Evolutionary conservation across 768 basidiomycete genomes (phyloP), one percentile per base, ranked within the genome.

Genomic region (Rhodotorula babjevae): DNA sequence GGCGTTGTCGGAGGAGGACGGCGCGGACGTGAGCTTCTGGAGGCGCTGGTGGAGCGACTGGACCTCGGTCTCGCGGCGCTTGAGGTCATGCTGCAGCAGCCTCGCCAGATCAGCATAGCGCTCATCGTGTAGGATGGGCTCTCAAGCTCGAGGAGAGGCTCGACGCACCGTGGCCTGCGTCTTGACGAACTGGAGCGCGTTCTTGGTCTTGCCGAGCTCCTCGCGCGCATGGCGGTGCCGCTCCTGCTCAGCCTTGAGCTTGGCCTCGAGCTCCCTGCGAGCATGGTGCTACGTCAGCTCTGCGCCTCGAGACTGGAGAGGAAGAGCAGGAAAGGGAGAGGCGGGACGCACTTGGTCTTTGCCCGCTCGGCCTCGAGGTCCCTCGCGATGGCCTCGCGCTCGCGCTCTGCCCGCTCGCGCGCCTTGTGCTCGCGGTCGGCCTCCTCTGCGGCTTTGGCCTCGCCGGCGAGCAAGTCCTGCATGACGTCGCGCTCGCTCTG

Each of bases 51-150:
- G 61, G 29, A 66, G 61, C 6, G 62, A 14, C 11, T 66, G 46
- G 14, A 64, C 55, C 29, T 72, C 66, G 50, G 49, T 23, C 53
- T 72, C 71, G n/a, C 71, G 65, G 25, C 71, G 71, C 53, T 72
- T 72, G 18, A 50, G 66, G 56, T 72, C 71, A 46, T 67, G 66
- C 71, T 72, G 66, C 23, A 15, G 16, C 2, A n/a, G n/a, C n/a
- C n/a, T n/a, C n/a, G n/a, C n/a, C n/a, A n/a, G n/a, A 10, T 31
- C 27, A 40, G 67, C 31, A 3, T 36, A n/a, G n/a, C n/a, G n/a
- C n/a, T n/a, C n/a, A n/a, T n/a, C n/a, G n/a, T n/a, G n/a, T n/a
- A n/a, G n/a, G n/a, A n/a, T n/a, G n/a, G n/a, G n/a, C n/a, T n/a
- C n/a, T n/a, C n/a, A n/a, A n/a, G n/a, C n/a, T n/a, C n/a, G n/a